Evolutionary conservation across 1,139 yeast species (phyloP).

Genomic region (Pichia sp.): DNA sequence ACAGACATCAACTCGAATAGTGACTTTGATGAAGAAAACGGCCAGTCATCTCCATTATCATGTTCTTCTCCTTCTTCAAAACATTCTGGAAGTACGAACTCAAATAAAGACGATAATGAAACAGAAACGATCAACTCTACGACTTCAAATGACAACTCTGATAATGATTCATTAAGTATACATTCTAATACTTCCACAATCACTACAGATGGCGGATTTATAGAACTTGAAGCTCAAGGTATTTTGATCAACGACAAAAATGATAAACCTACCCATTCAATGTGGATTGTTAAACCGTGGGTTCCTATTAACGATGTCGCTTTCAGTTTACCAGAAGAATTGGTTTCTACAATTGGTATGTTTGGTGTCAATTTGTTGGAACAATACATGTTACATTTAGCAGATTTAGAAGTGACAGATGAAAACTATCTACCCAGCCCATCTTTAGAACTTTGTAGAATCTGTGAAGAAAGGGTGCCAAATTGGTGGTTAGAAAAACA

Average conservation of each 20-base stretch:
- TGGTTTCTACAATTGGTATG: conserved; percentile 67
- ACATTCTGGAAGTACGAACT: too few relatives aligned
- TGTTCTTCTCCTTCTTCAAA: background rate
- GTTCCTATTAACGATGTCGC: conserved; percentile 57
- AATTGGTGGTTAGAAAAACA: conserved; percentile 97
- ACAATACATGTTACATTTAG: conserved; percentile 62
- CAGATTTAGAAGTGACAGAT: conserved; percentile 59
- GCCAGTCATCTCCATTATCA: background rate
- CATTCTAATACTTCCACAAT: conserved; percentile 29
- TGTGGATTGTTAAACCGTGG: conserved; percentile 92
- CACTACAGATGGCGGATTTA: conserved; percentile 50
- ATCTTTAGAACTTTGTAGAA: conserved; percentile 77
- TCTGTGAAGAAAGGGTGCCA: conserved; percentile 89
- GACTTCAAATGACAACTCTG: conserved; percentile 18
- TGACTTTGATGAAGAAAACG: too few relatives aligned
- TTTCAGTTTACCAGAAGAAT: conserved; percentile 62
- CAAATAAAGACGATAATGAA: conserved; percentile 21
- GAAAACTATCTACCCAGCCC: conserved; percentile 73
- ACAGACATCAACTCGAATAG: conserved; percentile 20
- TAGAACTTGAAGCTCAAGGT: conserved; percentile 93
- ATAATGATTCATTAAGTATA: conserved; percentile 27
- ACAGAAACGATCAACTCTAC: conserved; percentile 14
- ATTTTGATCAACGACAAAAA: conserved; percentile 75
- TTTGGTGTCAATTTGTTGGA: conserved; percentile 88
- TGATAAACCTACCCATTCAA: conserved; percentile 72